Evolutionary conservation across 306 rosid genomes (phyloP).

Genomic region (Citrullus mucosospermus): DNA sequence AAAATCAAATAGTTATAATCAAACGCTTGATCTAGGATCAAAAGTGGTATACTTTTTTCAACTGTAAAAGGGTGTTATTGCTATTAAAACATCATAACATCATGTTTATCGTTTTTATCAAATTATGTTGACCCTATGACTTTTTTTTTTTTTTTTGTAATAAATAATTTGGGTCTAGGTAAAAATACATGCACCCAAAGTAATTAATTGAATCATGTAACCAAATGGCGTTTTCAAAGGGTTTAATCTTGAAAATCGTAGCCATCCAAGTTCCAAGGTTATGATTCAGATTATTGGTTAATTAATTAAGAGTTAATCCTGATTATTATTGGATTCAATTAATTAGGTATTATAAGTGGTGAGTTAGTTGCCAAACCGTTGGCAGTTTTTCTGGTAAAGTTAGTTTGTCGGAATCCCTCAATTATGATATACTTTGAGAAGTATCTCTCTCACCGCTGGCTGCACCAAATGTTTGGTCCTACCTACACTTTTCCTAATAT

Average conservation of each 20-base stretch:
- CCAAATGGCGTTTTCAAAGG: neutral
- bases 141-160: neutral
- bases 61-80: no score
- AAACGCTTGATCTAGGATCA: no score
- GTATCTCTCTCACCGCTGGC: neutral
- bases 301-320: neutral
- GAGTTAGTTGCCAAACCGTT: slow-evolving; percentile 6
- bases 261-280: neutral
- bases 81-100: neutral
- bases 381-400: slow-evolving; percentile 7
- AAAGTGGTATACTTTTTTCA: no score
- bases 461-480: neutral
- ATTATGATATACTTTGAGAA: neutral
- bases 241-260: neutral
- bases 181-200: neutral
- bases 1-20: no score
- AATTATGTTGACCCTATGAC: neutral
- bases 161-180: neutral
- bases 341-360: neutral
- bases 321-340: neutral
- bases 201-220: neutral
- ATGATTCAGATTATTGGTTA: neutral
- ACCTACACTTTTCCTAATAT: neutral
- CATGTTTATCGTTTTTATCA: neutral
- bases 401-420: slow-evolving; percentile 4